phyloP scores from a whole-genome alignment of 1,139 yeast genomes.

The Petasospora fabianii region DNA sequence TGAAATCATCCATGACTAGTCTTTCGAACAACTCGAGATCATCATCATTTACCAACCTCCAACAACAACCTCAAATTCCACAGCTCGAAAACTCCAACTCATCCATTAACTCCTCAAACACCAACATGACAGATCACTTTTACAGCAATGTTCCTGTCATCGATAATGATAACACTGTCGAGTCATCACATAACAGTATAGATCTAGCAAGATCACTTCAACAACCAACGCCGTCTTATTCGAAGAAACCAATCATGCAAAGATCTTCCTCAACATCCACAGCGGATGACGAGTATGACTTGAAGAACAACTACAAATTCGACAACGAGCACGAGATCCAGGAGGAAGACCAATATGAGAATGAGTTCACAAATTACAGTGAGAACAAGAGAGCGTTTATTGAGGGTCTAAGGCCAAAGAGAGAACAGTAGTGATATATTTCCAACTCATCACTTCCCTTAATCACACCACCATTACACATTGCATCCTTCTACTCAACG shows the following conservation, averaged over 20 bases:
- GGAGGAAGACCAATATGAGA: conserved; percentile 40
- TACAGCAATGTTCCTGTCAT: conserved; percentile 23
- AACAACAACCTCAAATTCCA: conserved; percentile 6
- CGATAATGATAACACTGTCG: conserved; percentile 10
- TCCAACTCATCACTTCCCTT: no score
- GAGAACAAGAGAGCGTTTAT: conserved; percentile 37
- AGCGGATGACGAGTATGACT: conserved; percentile 25
- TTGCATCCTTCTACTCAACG: no score
- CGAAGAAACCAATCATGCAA: conserved; percentile 17
- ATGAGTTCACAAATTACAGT: conserved; percentile 37
- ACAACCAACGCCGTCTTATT: conserved; percentile 24
- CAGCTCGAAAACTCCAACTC: conserved; percentile 28
- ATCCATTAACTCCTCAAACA: conserved; percentile 31
- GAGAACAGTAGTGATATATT: conserved; percentile 5
- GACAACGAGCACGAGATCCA: conserved; percentile 32
- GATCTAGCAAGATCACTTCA: conserved; percentile 26
- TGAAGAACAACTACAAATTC: conserved; percentile 34
- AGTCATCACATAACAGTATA: conserved; percentile 13
- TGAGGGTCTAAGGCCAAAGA: conserved; percentile 35
- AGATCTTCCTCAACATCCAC: conserved; percentile 19
- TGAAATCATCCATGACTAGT: conserved; percentile 26
- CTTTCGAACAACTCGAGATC: conserved; percentile 24
- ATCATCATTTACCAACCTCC: conserved; percentile 27
- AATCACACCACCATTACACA: background rate
- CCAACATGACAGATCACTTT: conserved; percentile 21